Conservation (phyloP, 257 asterid genomes). For the Capsicum chinense region DNA sequence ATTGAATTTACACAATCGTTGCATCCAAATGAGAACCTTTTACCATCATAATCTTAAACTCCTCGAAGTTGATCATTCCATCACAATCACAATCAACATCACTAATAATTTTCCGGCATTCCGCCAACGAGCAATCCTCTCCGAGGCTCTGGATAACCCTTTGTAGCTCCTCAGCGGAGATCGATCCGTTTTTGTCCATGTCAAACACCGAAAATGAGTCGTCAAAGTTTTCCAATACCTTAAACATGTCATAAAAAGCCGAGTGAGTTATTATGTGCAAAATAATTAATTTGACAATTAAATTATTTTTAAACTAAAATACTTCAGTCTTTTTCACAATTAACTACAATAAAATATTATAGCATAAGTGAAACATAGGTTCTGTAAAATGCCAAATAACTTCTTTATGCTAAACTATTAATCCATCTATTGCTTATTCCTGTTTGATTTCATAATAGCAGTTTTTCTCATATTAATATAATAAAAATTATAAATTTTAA, state of each 20-base stretch:
- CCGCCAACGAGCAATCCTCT: conserved; percentile 76
- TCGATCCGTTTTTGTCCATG: conserved; percentile 66
- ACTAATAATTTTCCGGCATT: conserved; percentile 75
- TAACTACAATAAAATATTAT: no score
- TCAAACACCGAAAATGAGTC: conserved; percentile 83
- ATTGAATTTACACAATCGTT: not conserved
- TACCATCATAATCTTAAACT: conserved; percentile 88
- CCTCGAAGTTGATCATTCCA: conserved; percentile 77
- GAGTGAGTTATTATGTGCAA: no score
- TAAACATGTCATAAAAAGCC: not conserved
- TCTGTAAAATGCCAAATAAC: not conserved
- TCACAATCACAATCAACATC: conserved; percentile 81
- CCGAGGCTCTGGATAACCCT: conserved; percentile 69
- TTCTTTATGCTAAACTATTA: no score
- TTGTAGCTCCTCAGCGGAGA: conserved; percentile 74
- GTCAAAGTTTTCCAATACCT: conserved; percentile 51
- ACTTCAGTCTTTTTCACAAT: no score
- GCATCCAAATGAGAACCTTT: conserved; percentile 57
- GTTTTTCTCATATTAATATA: no score
- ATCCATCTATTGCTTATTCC: not conserved
- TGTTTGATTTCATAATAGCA: no score
- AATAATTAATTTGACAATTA: no score
- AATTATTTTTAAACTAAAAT: no score
- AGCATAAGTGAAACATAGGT: not conserved
- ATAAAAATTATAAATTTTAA: no score